Conservation (phyloP, 2,329 filamentous ascomycete genomes). For the Cercospora sp. region DNA sequence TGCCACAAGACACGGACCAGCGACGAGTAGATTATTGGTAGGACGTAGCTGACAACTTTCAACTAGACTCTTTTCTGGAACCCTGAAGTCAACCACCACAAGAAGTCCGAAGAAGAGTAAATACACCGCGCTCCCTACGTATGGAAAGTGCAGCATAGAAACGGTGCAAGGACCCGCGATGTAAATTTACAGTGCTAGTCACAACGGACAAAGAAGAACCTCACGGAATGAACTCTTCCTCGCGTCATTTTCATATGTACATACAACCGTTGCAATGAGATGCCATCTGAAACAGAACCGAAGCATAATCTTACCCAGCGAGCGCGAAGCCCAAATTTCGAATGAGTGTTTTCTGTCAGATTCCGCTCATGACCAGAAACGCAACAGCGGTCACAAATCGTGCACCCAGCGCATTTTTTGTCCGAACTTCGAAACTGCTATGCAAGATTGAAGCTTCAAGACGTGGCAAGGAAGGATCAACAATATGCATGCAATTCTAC, state of each 20-base stretch:
- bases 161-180: neutral
- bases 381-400: neutral
- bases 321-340: neutral
- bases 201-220: neutral
- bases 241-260: neutral
- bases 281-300: neutral
- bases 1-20: neutral
- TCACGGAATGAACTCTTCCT: neutral
- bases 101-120: conserved; percentile 10
- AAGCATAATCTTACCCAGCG: neutral
- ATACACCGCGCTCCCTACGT: neutral
- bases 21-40: conserved; percentile 9
- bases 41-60: neutral
- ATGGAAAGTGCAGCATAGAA: neutral
- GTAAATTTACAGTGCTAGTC: neutral
- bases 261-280: neutral
- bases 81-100: conserved; percentile 86
- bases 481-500: neutral
- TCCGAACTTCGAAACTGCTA: neutral
- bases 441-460: neutral
- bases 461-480: neutral
- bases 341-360: neutral
- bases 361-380: neutral
- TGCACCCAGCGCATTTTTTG: neutral
- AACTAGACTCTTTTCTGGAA: conserved; percentile 72